phyloP scores from a whole-genome alignment of 1,284 basidiomycete genomes.

The Sanghuangporus weigelae region DNA sequence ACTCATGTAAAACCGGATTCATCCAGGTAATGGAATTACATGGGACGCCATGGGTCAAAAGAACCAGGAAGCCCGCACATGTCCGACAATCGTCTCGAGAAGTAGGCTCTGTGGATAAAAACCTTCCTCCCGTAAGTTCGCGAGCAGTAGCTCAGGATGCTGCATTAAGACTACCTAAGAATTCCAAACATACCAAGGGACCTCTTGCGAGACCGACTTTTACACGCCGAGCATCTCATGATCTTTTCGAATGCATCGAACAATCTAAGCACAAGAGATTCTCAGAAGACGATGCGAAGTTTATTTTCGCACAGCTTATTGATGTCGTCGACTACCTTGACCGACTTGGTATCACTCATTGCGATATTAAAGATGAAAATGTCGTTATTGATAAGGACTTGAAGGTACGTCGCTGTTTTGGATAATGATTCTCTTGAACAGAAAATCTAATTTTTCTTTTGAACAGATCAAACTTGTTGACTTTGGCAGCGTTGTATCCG shows the following conservation, averaged over 20 bases:
- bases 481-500: constrained; percentile 84
- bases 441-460: no score
- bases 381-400: constrained; percentile 75
- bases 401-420: constrained; percentile 39
- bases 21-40: constrained; percentile 85
- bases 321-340: constrained; percentile 81
- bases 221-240: constrained; percentile 75
- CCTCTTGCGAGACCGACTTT: constrained; percentile 37
- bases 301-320: constrained; percentile 84
- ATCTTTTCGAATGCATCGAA: constrained; percentile 93
- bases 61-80: not conserved
- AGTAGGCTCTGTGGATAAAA: not conserved
- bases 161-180: not conserved
- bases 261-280: constrained; percentile 74
- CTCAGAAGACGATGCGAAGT: constrained; percentile 72
- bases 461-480: constrained; percentile 85
- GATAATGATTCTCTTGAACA: not conserved
- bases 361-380: constrained; percentile 95
- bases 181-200: not conserved
- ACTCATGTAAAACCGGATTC: not conserved
- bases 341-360: constrained; percentile 74
- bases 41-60: constrained; percentile 72
- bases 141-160: not conserved
- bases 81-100: not conserved
- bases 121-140: not conserved